Percentiles rank a stretch among this genome's conserved stretches.
phyloP scores from a whole-genome alignment of 306 rosid genomes.

The Malus asiatica region DNA sequence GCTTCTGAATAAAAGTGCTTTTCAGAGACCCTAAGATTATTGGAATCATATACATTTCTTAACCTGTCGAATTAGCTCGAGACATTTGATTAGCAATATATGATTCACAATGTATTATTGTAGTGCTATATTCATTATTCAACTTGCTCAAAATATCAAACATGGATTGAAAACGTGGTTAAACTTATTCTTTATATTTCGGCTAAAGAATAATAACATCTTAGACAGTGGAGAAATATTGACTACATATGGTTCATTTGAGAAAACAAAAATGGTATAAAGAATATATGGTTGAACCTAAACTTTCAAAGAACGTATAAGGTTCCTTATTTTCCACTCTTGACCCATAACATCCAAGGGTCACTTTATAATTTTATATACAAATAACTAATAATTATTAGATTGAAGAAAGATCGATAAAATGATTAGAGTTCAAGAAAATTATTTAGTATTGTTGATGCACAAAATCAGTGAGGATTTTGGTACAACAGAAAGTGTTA shows the following conservation, averaged over 20 bases:
- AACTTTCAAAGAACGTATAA: not conserved
- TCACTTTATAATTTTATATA: not conserved
- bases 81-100: not conserved
- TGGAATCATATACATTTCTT: too few species aligned
- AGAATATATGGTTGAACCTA: not conserved
- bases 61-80: not conserved
- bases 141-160: not conserved
- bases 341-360: not conserved
- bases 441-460: too few species aligned
- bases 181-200: not conserved
- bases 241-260: not conserved
- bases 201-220: not conserved
- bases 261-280: not conserved
- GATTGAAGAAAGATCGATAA: not conserved
- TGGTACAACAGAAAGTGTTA: too few species aligned
- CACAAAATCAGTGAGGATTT: too few species aligned
- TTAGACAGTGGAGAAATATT: not conserved
- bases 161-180: not conserved
- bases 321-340: not conserved
- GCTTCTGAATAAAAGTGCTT: too few species aligned
- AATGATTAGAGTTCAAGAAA: too few species aligned
- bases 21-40: not conserved
- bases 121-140: not conserved
- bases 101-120: not conserved
- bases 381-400: not conserved